Evolutionary conservation across 169 alveolate genomes (phyloP).

Genomic region (Eimeria necatrix): DNA sequence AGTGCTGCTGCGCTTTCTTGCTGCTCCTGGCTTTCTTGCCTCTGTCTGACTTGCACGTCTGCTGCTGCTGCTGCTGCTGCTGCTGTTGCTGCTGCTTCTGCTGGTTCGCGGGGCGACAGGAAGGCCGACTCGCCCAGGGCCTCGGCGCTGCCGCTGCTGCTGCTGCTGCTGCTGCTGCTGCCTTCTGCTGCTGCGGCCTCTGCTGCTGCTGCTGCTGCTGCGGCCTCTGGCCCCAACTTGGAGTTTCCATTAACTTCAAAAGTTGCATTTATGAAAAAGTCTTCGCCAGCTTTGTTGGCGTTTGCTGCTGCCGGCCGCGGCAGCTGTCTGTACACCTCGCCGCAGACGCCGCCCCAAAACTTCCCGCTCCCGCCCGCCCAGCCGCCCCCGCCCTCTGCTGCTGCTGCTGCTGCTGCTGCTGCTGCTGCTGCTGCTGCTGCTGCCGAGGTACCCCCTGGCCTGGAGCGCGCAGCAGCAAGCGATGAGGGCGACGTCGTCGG

Average conservation of each 20-base stretch:
- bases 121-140: background rate
- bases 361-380: background rate
- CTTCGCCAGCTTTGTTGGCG: no score
- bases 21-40: background rate
- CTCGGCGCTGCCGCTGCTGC: background rate
- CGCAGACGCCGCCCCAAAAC: background rate
- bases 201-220: conserved; percentile 49
- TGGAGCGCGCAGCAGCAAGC: conserved; percentile 59
- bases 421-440: background rate
- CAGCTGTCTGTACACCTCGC: background rate
- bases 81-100: background rate
- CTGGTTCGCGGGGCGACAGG: background rate
- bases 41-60: background rate
- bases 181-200: no score
- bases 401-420: background rate
- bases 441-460: background rate
- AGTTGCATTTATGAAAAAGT: background rate
- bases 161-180: background rate
- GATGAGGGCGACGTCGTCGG: background rate
- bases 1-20: background rate
- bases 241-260: background rate
- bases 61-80: background rate
- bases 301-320: no score
- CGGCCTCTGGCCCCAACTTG: background rate
- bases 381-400: conserved; percentile 25